Evolutionary conservation across 768 basidiomycete species (phyloP), one percentile per base, ranked within the genome.

Genomic region (Russula brevipes): DNA sequence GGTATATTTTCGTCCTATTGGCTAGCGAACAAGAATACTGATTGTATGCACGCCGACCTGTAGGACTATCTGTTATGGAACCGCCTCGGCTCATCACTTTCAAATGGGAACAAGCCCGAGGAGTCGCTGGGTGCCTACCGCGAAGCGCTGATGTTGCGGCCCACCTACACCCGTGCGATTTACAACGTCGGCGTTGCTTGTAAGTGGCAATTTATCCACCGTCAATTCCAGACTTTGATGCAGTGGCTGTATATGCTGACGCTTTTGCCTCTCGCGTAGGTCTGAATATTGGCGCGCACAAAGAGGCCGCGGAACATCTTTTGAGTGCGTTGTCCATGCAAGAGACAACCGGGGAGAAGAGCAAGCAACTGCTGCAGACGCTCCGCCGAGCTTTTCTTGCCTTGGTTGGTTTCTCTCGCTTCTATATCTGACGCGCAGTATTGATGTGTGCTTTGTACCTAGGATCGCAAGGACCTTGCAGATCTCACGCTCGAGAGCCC

Each of bases 151-250:
- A 87, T 85, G 70, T 77, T 98, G 52, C 84, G 94, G 44, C 97
- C 97, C 33, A 95, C 94, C 0, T 99, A 97, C 73, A 98, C 97
- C 1, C 86, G 97, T 11, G 97, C 95, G 10, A 91, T 98, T 30
- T 98, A 96, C 72, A 99, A 99, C 70, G 91, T 99, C 41, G 97
- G 95, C 49, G 97, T 99, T 33, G 94, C 95, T 24, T 99, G 94
- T 94, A 70, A 69, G 91, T 83, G 4, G 7, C 36, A 24, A 39
- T 24, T 4, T 52, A 0, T n/a, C 35, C 49, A 57, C 56, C 5
- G 16, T 19, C 33, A 38, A 45, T 52, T 57, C 62, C 31, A 51
- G n/a, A 54, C n/a, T 10, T 12, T 42, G 42, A 1, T 16, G 42
- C 42, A 42, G 6, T 42, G 16, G 35, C 24, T 33, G 53, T 49